Percentiles rank a stretch among this genome's conserved stretches.
These are phyloP conservation scores for Mortierella sp. DNA, from an alignment of 371 early-diverging fungal species.

Conservation along the genomic window DNA sequence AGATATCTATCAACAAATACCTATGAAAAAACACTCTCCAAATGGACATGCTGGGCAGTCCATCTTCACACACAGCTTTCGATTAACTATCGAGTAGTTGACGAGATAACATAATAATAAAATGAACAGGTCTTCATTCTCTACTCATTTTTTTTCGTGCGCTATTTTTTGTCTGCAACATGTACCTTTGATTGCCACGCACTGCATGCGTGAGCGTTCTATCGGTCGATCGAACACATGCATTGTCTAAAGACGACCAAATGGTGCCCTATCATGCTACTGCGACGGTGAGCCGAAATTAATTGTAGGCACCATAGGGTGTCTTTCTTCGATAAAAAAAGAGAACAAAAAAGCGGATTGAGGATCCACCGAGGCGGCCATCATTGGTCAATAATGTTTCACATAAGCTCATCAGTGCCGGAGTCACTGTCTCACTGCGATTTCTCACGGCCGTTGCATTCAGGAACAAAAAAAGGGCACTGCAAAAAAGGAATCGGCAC, in stretches of 20 bases:
- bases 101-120: neutral
- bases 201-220: neutral
- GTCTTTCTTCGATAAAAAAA: neutral
- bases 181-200: neutral
- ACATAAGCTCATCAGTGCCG: neutral
- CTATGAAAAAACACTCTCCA: neutral
- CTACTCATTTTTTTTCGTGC: neutral
- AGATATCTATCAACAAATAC: neutral
- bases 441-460: neutral
- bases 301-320: neutral
- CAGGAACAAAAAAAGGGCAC: neutral
- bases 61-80: neutral
- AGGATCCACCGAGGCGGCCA: neutral
- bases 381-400: neutral
- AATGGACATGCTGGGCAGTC: neutral
- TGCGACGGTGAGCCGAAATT: neutral
- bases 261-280: neutral
- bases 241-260: neutral
- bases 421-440: neutral
- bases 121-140: conserved; percentile 4
- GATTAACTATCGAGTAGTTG: neutral
- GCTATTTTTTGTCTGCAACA: neutral
- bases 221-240: neutral
- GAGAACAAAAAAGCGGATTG: neutral
- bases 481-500: too few relatives aligned